Evolutionary conservation across 2,329 filamentous ascomycete genomes (phyloP).

Genomic region (Pseudogymnoascus sp.): DNA sequence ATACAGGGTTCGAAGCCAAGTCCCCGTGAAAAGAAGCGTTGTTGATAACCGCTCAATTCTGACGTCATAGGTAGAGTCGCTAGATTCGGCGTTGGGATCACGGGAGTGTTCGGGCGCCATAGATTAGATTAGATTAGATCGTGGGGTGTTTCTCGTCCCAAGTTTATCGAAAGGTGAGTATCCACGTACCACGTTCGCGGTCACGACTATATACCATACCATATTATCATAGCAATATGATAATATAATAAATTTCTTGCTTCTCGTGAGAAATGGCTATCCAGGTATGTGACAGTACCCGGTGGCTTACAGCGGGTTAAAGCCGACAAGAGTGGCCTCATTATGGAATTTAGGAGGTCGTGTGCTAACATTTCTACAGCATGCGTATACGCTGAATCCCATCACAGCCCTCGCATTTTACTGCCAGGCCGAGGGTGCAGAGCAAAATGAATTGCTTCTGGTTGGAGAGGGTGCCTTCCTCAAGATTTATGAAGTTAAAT

Average conservation of each 20-base stretch:
- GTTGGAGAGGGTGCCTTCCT: conserved; percentile 55
- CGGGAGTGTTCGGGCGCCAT: background rate
- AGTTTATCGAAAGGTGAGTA: conserved; percentile 5
- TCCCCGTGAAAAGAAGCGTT: background rate
- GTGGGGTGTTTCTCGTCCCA: background rate
- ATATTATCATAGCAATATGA: background rate
- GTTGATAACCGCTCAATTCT: background rate
- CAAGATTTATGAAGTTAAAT: conserved; percentile 39
- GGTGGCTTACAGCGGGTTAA: background rate
- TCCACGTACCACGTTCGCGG: background rate
- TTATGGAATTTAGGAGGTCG: background rate
- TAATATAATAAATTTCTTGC: background rate
- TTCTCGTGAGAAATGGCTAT: conserved; percentile 2
- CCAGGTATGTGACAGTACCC: background rate
- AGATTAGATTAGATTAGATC: conserved; percentile 3
- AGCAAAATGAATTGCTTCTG: conserved; percentile 37
- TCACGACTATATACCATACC: background rate
- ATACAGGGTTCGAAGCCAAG: background rate
- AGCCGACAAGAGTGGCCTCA: background rate
- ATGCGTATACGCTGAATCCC: conserved; percentile 35
- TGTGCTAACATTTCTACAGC: conserved; percentile 17
- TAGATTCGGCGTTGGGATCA: background rate
- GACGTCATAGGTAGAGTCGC: background rate
- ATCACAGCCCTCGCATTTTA: conserved; percentile 55
- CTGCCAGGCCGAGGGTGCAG: conserved; percentile 23